A percentile compares a stretch with the other conserved stretches of the same genome.
phyloP scores from a whole-genome alignment of 441 rosid species.

The Bocquillonia castaneifolia region DNA sequence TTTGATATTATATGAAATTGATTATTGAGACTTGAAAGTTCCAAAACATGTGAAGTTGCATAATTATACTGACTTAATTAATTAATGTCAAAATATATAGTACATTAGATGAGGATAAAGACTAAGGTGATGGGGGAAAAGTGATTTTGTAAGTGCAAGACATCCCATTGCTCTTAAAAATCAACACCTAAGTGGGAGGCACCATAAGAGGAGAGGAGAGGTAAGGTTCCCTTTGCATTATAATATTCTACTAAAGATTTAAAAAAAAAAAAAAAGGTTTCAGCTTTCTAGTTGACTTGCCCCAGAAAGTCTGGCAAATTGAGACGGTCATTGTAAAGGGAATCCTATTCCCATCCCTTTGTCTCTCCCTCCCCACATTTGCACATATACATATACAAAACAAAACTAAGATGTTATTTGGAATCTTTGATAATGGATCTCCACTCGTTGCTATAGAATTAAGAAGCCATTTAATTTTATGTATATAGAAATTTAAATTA shows the following conservation, averaged over 20 bases:
- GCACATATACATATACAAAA: background rate
- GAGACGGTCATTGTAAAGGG: conserved; percentile 34
- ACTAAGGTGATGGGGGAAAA: background rate
- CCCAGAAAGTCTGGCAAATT: conserved; percentile 50
- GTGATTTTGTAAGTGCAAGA: conserved; percentile 15
- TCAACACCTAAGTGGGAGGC: conserved; percentile 36
- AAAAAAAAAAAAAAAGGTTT: conserved; percentile 9
- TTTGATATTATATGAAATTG: background rate
- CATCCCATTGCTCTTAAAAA: conserved; percentile 14
- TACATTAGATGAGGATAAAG: background rate
- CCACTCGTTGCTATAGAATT: conserved; percentile 30
- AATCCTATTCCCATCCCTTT: conserved; percentile 36
- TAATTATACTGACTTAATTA: background rate
- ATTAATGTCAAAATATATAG: conserved; percentile 5
- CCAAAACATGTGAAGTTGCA: background rate
- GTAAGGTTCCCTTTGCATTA: too few species aligned
- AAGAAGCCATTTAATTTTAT: too few species aligned
- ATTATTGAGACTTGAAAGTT: conserved; percentile 2
- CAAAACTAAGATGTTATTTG: conserved; percentile 24
- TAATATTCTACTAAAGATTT: too few species aligned
- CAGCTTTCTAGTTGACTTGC: conserved; percentile 67
- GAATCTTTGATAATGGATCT: conserved; percentile 35
- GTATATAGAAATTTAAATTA: too few species aligned
- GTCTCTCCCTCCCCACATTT: background rate
- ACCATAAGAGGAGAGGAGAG: conserved; percentile 13